Conservation (phyloP, 2,329 filamentous ascomycete genomes). For the Alternaria dauci region DNA sequence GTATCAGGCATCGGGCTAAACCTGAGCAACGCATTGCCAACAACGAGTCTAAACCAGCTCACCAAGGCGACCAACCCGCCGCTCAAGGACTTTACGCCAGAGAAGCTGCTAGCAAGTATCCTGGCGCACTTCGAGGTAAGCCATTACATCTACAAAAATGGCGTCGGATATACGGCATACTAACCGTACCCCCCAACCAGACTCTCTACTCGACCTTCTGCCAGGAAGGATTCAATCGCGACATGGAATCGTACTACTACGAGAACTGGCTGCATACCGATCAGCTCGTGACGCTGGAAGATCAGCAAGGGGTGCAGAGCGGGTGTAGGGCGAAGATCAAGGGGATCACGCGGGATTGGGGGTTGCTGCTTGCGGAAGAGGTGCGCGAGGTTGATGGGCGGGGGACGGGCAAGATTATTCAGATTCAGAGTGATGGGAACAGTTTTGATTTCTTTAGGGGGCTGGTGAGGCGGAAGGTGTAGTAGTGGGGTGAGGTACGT, state of each 20-base stretch:
- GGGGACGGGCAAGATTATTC: constrained; percentile 78
- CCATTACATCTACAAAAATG: too few relatives aligned
- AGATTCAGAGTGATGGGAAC: constrained; percentile 94
- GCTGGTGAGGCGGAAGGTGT: constrained; percentile 80
- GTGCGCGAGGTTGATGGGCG: constrained; percentile 74
- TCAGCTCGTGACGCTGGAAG: constrained; percentile 80
- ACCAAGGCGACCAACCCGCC: constrained; percentile 53
- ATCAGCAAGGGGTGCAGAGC: constrained; percentile 64
- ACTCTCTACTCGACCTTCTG: constrained; percentile 78
- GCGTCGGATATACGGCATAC: too few relatives aligned
- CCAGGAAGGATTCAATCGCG: constrained; percentile 74
- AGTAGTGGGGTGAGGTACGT: background rate
- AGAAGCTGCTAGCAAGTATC: constrained; percentile 83
- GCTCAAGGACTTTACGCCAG: constrained; percentile 70
- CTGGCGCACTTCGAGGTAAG: constrained; percentile 74
- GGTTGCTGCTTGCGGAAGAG: constrained; percentile 85
- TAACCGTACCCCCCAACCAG: background rate
- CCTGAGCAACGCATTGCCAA: constrained; percentile 81
- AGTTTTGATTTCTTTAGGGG: constrained; percentile 98
- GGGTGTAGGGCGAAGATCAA: constrained; percentile 76
- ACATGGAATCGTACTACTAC: constrained; percentile 73
- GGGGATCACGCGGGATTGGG: constrained; percentile 93
- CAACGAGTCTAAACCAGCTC: constrained; percentile 83
- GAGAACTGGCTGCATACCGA: constrained; percentile 77
- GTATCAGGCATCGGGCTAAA: constrained; percentile 87